Evolutionary conservation across 352 stramenopile genomes (phyloP), one percentile per base, ranked within the genome.

Genomic region (Phytophthora melonis): DNA sequence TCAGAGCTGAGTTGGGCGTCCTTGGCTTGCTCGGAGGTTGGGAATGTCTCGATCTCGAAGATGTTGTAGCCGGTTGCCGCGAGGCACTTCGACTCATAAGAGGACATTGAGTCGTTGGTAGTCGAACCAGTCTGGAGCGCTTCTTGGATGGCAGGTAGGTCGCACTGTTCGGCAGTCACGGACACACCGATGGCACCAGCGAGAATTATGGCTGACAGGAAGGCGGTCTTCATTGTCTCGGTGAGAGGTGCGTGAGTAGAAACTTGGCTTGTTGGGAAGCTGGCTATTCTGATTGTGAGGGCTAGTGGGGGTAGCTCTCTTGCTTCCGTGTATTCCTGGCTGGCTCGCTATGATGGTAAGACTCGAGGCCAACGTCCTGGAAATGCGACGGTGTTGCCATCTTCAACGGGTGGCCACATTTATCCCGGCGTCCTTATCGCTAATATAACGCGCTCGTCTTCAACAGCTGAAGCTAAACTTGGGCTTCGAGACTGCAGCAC

Each of bases 31-130:
- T 25, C 2, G 23, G 23, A 25, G 23, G 23, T 89, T 0, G 83
- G 83, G 70, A 90, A 91, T 5, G 41, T 25, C 2, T 36, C 60
- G 30, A 87, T 61, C 25, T 74, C 62, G 61, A 84, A 92, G 23
- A 25, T 25, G 23, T 25, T 25, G 23, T 25, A 25, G 23, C 23
- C 23, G 23, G 23, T 25, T 2, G 23, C 23, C 23, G 1, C 23
- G 23, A 25, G 23, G 23, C 23, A 25, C 23, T 25, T 25, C 23
- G 23, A 25, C 23, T 25, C 23, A 25, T 1, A 25, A 1, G 23
- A 25, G 23, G 23, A 2, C 23, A 25, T 25, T 25, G 1, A 1
- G 23, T 25, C 23, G 1, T 25, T 25, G 23, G 23, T 25, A 25
- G 23, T 25, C 23, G 23, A 25, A 25, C 23, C 23, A 25, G 23